These are phyloP conservation scores for Blastocladiella emersonii DNA, from an alignment of 371 early-diverging fungal genomes.

Conservation along the genomic window DNA sequence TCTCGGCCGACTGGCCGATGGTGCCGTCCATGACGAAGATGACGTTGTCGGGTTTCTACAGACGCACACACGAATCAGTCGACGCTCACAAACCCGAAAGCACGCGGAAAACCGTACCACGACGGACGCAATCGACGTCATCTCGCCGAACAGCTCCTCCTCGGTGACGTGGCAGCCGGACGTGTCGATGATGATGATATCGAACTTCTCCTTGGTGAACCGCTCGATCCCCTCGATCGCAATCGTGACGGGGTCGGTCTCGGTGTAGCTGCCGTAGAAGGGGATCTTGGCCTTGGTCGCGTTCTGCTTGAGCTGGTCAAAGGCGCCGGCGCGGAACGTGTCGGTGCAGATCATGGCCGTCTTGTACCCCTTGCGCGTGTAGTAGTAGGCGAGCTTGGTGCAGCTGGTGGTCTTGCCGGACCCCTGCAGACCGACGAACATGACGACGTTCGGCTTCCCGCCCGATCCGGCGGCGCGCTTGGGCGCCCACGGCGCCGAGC, in stretches of 20 bases:
- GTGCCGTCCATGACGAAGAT: conserved; percentile 99
- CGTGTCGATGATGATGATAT: conserved; percentile 98
- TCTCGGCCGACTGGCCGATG: conserved; percentile 98
- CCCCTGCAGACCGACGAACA: conserved; percentile 99
- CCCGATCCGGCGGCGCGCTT: no score
- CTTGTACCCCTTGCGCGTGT: conserved; percentile 96
- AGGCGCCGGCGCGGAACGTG: conserved; percentile 99
- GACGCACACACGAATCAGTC: background rate
- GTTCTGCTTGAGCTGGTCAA: conserved; percentile 99
- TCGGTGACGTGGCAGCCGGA: conserved; percentile 99
- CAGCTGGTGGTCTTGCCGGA: conserved; percentile 98
- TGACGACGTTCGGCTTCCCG: conserved; percentile 76
- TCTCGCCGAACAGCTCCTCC: conserved; percentile 93
- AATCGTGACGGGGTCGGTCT: conserved; percentile 91
- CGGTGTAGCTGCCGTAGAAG: conserved; percentile 88
- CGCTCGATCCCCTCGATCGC: conserved; percentile 92
- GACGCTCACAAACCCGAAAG: background rate
- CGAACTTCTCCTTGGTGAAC: conserved; percentile 93
- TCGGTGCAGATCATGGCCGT: conserved; percentile 97
- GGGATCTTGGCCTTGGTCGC: conserved; percentile 97
- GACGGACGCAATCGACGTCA: conserved; percentile 37
- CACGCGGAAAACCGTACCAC: background rate
- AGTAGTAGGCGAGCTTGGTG: conserved; percentile 95
- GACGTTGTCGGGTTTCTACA: conserved; percentile 70
- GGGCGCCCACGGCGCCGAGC: conserved; percentile 53